Evolutionary conservation across 176 grass and related monocot genomes (phyloP).

Genomic region (Bromus sterilis): DNA sequence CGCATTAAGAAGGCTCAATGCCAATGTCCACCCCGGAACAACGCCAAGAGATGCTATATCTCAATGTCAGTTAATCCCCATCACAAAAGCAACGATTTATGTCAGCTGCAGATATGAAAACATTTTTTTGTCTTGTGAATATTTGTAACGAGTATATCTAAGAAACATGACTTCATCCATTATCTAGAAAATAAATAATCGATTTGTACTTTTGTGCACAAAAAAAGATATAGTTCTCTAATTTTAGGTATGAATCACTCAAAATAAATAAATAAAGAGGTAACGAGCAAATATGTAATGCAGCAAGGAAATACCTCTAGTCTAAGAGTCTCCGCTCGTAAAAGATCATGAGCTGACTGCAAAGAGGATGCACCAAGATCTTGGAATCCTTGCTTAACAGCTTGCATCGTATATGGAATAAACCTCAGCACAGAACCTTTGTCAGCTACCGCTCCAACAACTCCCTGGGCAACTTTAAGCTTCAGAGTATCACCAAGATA

Average conservation of each 20-base stretch:
- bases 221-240: neutral
- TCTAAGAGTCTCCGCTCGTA: constrained; percentile 56
- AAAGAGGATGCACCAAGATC: constrained; percentile 90
- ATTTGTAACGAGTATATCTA: neutral
- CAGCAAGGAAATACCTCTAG: constrained; percentile 58
- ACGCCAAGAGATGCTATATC: neutral
- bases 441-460: constrained; percentile 90
- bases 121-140: neutral
- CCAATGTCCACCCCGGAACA: neutral
- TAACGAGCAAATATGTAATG: too few relatives aligned
- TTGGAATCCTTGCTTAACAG: constrained; percentile 94
- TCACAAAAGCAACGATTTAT: neutral
- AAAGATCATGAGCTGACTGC: constrained; percentile 67
- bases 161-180: neutral
- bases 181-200: neutral
- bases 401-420: constrained; percentile 96
- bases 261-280: neutral
- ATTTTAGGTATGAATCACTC: neutral
- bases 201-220: neutral
- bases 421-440: constrained; percentile 94
- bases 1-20: neutral
- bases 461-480: constrained; percentile 86
- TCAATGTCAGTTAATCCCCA: neutral
- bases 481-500: constrained; percentile 94
- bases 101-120: neutral